A percentile compares a stretch with the other conserved stretches of the same genome.
Conservation (phyloP, 2,329 filamentous ascomycete species). For the Colletotrichum falcatum region DNA sequence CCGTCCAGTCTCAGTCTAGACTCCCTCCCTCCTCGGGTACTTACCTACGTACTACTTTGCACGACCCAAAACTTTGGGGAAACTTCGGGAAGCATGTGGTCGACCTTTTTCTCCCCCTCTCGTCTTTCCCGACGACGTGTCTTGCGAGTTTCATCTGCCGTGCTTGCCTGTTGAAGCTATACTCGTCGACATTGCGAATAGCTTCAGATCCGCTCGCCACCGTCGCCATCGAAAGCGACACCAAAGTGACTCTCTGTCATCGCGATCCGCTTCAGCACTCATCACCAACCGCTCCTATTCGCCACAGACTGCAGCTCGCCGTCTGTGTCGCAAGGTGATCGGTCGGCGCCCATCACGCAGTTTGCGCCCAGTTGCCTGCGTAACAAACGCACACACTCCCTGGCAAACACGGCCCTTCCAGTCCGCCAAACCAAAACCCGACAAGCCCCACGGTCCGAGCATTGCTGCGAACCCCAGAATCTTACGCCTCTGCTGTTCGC, state of each 20-base stretch:
- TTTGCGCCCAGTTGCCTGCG: not conserved
- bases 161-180: too few relatives aligned
- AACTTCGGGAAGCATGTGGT: not conserved
- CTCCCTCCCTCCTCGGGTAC: too few relatives aligned
- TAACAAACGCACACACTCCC: not conserved
- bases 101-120: not conserved
- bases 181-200: not conserved
- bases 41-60: not conserved
- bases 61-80: not conserved
- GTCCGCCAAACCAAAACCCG: not conserved
- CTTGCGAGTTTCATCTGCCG: not conserved
- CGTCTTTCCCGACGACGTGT: not conserved
- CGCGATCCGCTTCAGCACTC: not conserved
- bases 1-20: not conserved
- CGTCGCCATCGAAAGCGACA: not conserved
- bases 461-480: not conserved
- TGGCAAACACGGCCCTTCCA: not conserved
- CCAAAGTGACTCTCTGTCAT: not conserved
- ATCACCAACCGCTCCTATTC: not conserved
- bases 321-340: not conserved
- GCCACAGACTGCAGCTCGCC: not conserved
- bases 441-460: not conserved
- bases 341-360: not conserved
- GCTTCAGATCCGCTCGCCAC: not conserved
- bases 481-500: not conserved